Evolutionary conservation across 139 green algal genomes (phyloP), one percentile per base, ranked within the genome.

Genomic region (Chlorella sp.): DNA sequence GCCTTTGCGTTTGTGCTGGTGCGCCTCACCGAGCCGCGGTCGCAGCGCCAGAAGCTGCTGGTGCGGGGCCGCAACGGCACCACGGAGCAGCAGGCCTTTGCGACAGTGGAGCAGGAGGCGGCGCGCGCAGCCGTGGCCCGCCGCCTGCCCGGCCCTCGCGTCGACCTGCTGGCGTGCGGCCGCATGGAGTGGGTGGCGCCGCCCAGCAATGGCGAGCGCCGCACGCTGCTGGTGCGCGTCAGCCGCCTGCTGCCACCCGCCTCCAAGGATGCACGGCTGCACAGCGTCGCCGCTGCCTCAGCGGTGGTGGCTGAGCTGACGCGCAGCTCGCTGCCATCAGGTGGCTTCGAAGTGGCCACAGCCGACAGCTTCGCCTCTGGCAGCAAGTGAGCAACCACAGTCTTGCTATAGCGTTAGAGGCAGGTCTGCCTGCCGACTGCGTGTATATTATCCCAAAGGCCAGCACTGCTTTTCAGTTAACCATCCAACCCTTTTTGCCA

Each of bases 21-120:
- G 69, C 74, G 83, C 7, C 73, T 94, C n/a, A 70, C 76, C 18
- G 91, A 94, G 72, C 65, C 64, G 47, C 69, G 81, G 36, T 83
- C 60, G 21, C 87, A 85, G n/a, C 84, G 81, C 51, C 88, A 94
- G 86, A 88, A 89, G 73, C 91, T 96, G 71, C 57, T 96, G 30
- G 74, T 97, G 47, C 89, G 93, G 0, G 94, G 94, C 9, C 80
- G 81, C n/a, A 95, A 95, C 80, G 87, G 91, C 41, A 69, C 71
- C 60, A 89, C 78, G 18, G 89, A 95, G 75, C 85, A 92, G 41
- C 88, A 93, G 78, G 83, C 86, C 1, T 68, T 87, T 47, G 39
- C 74, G 3, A n/a, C 34, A 32, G 17, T 82, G 25, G 74, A 81
- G 55, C 69, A 85, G n/a, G 87, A 89, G 80, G 86, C 68, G 51